A percentile compares a stretch with the other conserved stretches of the same genome.
Conservation (phyloP, 352 stramenopile species). For the Plasmopara viticola region DNA sequence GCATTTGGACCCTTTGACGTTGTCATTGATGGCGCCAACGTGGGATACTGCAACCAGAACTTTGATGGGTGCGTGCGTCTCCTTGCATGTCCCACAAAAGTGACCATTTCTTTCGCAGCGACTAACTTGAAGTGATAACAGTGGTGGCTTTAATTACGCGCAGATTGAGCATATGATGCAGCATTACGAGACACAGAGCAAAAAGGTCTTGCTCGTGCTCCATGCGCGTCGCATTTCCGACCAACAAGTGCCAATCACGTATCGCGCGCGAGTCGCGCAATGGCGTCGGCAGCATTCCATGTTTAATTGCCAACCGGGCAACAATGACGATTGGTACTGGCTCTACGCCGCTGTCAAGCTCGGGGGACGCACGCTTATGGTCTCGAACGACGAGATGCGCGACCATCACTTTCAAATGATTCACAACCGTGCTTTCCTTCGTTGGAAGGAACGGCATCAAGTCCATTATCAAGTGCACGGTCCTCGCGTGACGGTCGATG, state of each 20-base stretch:
- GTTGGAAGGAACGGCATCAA: slow-evolving; percentile 97
- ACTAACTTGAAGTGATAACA: slow-evolving; percentile 4
- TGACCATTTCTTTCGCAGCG: too few species aligned
- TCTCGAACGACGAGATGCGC: slow-evolving; percentile 99
- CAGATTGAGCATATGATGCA: slow-evolving; percentile 93
- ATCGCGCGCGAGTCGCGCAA: slow-evolving; percentile 56
- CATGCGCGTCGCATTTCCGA: slow-evolving; percentile 92
- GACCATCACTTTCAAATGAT: slow-evolving; percentile 99
- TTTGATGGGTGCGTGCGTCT: slow-evolving; percentile 66
- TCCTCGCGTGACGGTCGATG: slow-evolving; percentile 33
- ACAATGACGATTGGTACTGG: slow-evolving; percentile 99
- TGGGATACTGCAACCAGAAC: slow-evolving; percentile 97
- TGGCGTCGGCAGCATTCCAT: slow-evolving; percentile 78
- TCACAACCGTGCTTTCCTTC: slow-evolving; percentile 89
- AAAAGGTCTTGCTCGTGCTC: slow-evolving; percentile 92
- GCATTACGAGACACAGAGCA: slow-evolving; percentile 83
- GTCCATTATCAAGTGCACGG: slow-evolving; percentile 85
- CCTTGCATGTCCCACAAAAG: too few species aligned
- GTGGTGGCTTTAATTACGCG: slow-evolving; percentile 90
- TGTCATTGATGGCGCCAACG: slow-evolving; percentile 96
- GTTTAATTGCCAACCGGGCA: slow-evolving; percentile 90
- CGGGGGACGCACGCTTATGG: slow-evolving; percentile 71
- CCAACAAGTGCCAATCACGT: slow-evolving; percentile 76
- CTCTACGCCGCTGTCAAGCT: slow-evolving; percentile 92
- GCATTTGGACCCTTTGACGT: slow-evolving; percentile 83